phyloP scores from a whole-genome alignment of 495 filamentous ascomycete genomes.

The Cairneyella variabilis region DNA sequence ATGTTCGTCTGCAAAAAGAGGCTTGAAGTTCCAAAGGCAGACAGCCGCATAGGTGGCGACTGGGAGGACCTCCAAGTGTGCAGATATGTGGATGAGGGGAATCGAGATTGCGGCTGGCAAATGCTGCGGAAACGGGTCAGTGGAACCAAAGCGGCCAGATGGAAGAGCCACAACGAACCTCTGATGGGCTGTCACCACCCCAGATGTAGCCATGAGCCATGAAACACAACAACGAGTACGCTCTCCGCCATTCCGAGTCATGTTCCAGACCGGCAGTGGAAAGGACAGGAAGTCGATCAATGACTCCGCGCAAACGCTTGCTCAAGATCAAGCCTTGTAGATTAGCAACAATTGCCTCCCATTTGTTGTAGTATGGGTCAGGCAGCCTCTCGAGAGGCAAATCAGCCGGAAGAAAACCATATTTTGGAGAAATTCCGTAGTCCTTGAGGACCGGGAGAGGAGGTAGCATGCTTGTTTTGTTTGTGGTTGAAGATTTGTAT shows the following conservation, averaged over 20 bases:
- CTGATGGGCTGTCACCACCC: conserved; percentile 78
- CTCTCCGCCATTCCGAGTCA: conserved; percentile 87
- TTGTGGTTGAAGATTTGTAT: conserved; percentile 22
- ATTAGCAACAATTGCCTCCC: conserved; percentile 81
- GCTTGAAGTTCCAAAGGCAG: conserved; percentile 93
- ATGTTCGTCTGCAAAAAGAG: conserved; percentile 74
- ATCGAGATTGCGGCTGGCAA: conserved; percentile 82
- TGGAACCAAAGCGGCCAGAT: not conserved
- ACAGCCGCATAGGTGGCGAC: conserved; percentile 94
- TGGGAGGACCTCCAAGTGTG: conserved; percentile 79
- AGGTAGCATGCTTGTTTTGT: conserved; percentile 62
- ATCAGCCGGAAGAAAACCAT: conserved; percentile 85
- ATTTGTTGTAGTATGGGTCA: conserved; percentile 86
- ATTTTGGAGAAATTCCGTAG: conserved; percentile 80
- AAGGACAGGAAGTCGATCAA: conserved; percentile 77
- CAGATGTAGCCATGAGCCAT: conserved; percentile 93
- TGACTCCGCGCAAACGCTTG: conserved; percentile 68
- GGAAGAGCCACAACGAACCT: conserved; percentile 45
- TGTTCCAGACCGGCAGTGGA: conserved; percentile 73
- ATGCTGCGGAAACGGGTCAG: conserved; percentile 48
- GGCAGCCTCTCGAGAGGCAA: conserved; percentile 76
- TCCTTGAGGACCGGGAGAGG: conserved; percentile 73
- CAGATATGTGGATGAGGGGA: conserved; percentile 74
- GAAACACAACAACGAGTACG: conserved; percentile 83
- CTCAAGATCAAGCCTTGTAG: conserved; percentile 84